A percentile compares a stretch with the other conserved stretches of the same genome.
Conservation (phyloP, 306 rosid genomes). For the Amphicarpaea edgeworthii region DNA sequence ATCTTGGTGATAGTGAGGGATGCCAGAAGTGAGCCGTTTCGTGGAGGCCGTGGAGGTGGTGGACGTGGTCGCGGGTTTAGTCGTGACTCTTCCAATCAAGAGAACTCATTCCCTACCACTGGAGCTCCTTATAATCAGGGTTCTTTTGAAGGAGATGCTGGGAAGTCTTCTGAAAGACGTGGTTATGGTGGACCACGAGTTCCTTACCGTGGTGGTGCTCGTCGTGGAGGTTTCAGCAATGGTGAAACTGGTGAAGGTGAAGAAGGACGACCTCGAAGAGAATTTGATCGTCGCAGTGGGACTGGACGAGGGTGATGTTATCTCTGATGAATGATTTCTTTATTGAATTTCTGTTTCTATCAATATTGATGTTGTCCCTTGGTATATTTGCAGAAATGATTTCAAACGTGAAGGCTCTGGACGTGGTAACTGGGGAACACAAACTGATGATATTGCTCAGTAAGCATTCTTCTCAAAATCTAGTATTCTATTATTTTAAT, state of each 20-base stretch:
- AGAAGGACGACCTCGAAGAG: conserved; percentile 76
- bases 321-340: not conserved
- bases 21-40: conserved; percentile 66
- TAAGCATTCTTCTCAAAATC: conserved; percentile 35
- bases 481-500: not conserved
- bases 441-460: conserved; percentile 74
- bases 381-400: conserved; percentile 66
- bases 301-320: conserved; percentile 82
- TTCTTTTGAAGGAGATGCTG: conserved; percentile 69
- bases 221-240: conserved; percentile 78
- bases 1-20: conserved; percentile 70
- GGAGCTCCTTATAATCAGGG: conserved; percentile 57
- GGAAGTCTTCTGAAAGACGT: conserved; percentile 64
- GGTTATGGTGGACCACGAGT: conserved; percentile 75
- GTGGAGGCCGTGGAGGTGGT: conserved; percentile 84
- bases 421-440: conserved; percentile 95
- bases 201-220: conserved; percentile 74
- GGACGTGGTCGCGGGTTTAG: conserved; percentile 56
- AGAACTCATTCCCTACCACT: conserved; percentile 52
- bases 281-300: conserved; percentile 90
- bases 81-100: conserved; percentile 59
- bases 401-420: conserved; percentile 90
- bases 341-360: not conserved
- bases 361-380: conserved; percentile 16
- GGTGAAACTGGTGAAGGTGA: conserved; percentile 82